Base-by-base conservation (phyloP, 306 rosid species). In the Arachis stenosperma region DNA sequence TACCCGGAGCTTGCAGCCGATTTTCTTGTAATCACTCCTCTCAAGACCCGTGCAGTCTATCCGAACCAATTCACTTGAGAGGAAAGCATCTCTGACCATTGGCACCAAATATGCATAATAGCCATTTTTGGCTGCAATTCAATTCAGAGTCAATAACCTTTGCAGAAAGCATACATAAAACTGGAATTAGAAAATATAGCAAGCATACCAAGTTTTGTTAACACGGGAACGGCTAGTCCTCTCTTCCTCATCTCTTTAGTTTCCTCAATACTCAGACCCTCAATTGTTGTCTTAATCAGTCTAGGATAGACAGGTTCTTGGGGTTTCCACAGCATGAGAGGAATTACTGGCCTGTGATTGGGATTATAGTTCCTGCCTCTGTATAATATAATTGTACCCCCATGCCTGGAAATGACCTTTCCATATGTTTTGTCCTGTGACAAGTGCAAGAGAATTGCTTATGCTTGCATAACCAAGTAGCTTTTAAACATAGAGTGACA, bases 1-100 rank as follows among this genome's bases (percentile, higher is more conserved):
- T 86, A 94, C 97, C 89, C 91, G 78, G 55, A 94, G 96, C 75
- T 94, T 94, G 91, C 92, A 88, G 84, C 99, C 97, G 51, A 94
- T 84, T 88, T 94, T 91, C 86, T 84, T 91, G 97, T 91, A 94
- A 83, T 94, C 99, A 61, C 87, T 94, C 88, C 46, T 91, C 85
- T 88, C 91, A 50, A 94, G 96, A 46, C 97, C 95, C 36, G 83
- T 80, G 52, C 97, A 91, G 73, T 94, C 97, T 66, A 94, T 89
- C 79, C 97, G 90, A 46, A 91, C 82, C 85, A 94, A 65, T 77
- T 94, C 97, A 60, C 76, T 65, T 5, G 74, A 52, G 67, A 87
- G 86, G 78, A 94, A 94, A 59, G 95, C 97, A 81, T 94, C 99
- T 85, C 96, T 86, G 75, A 89, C 96, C 99, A 91, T 91, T 51